Evolutionary conservation across 371 early-diverging fungal genomes (phyloP), one percentile per base, ranked within the genome.

Genomic region (Rhizopus microsporus): DNA sequence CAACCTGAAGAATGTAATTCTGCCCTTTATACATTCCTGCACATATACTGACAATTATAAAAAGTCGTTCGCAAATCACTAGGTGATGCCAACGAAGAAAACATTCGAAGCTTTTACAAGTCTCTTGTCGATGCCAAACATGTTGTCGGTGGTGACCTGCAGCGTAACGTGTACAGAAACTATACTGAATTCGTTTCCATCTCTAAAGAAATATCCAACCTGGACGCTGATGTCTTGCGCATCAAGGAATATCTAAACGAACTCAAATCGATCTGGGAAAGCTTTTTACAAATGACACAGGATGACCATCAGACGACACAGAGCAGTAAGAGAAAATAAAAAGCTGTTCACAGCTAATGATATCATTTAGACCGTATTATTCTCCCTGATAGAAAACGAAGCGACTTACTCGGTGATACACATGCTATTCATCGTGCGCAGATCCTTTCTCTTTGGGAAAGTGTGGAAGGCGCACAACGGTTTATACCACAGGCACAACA

Each of bases 101-200:
- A 75, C 3, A 77, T 90, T 16, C 80, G 88, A 6, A 65, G 68
- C 0, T 85, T 86, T 51, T 77, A 83, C 52, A 70, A 74, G 48
- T 74, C 84, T 7, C 74, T 93, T 10, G 75, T 77, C 31, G 88
- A 88, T 51, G 87, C 95, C 12, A 89, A 90, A 60, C 87, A 88
- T 33, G 73, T 83, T 6, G 92, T 93, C 7, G 91, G 94, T 10
- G 82, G 75, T 13, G 92, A 92, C 62, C 70, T 96, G 35, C 95
- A 95, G 44, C 83, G 89, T 51, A 94, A 93, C 65, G 94, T 97
- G 42, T 94, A 90, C 72, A 87, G 86, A 60, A 96, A 96, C 77
- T 96, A 97, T 69, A 86, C 85, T 42, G 94, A 95, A 64, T 97
- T 97, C 72, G 93, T 97, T 23, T 85, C 85, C 30, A 95, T 97